phyloP scores from a whole-genome alignment of 2,329 filamentous ascomycete species.

The Microdochium paspali region DNA sequence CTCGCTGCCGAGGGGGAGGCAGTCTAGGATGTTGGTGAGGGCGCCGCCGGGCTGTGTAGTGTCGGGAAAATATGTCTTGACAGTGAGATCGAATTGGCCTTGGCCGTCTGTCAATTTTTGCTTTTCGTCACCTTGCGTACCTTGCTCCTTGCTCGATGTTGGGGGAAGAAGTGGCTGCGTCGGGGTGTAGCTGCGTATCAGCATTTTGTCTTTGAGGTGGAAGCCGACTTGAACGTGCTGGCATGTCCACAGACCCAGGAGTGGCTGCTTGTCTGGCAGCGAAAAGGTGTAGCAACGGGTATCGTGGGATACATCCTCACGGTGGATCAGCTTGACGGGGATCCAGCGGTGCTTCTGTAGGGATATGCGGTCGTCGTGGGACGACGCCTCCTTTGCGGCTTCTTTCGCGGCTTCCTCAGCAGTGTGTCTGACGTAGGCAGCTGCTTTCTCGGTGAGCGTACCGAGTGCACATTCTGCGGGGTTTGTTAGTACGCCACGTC shows the following conservation, averaged over 20 bases:
- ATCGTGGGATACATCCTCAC: slow-evolving; percentile 29
- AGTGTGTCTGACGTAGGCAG: slow-evolving; percentile 33
- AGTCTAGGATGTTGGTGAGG: slow-evolving; percentile 42
- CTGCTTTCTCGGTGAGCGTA: slow-evolving; percentile 36
- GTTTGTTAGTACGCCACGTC: slow-evolving; percentile 1
- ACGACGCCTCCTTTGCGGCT: slow-evolving; percentile 16
- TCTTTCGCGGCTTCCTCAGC: slow-evolving; percentile 26
- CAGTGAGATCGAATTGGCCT: slow-evolving; percentile 35
- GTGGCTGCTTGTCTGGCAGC: slow-evolving; percentile 16
- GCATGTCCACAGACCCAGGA: slow-evolving; percentile 37
- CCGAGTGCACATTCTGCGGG: slow-evolving; percentile 37
- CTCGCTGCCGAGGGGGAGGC: slow-evolving; percentile 34
- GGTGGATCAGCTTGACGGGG: slow-evolving; percentile 28
- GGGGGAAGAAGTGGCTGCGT: slow-evolving; percentile 29
- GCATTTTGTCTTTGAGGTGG: slow-evolving; percentile 38
- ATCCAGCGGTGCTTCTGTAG: slow-evolving; percentile 36
- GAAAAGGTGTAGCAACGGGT: slow-evolving; percentile 35
- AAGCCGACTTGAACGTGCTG: slow-evolving; percentile 44
- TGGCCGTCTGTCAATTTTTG: slow-evolving; percentile 18
- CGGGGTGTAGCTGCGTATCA: slow-evolving; percentile 41
- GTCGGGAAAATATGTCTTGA: slow-evolving; percentile 42
- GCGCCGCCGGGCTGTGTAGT: slow-evolving; percentile 39
- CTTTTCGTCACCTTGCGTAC: not conserved
- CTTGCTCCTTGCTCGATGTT: slow-evolving; percentile 4
- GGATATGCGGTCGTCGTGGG: slow-evolving; percentile 17